Evolutionary conservation across 306 rosid species (phyloP).

Genomic region (Coriaria nepalensis): DNA sequence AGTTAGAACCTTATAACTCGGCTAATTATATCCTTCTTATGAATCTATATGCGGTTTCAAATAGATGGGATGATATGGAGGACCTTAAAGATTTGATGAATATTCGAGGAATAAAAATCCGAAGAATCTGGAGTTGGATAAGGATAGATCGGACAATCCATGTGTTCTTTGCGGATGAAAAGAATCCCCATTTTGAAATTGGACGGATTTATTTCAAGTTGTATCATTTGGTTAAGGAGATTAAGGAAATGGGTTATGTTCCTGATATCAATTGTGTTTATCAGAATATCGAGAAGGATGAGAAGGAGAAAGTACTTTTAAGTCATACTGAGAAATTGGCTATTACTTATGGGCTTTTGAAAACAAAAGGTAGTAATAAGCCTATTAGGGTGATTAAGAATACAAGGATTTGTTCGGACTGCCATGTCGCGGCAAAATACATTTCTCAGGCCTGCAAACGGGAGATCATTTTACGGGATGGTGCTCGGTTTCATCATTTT

Average conservation of each 20-base stretch:
- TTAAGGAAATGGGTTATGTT: constrained; percentile 35
- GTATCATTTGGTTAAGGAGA: constrained; percentile 39
- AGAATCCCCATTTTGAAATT: constrained; percentile 36
- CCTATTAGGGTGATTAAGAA: constrained; percentile 57
- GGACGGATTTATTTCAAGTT: constrained; percentile 51
- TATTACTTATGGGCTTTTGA: constrained; percentile 49
- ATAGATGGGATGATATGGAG: constrained; percentile 49
- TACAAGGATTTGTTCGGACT: constrained; percentile 51
- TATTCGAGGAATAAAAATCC: constrained; percentile 19
- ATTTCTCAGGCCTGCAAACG: constrained; percentile 31
- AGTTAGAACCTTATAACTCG: constrained; percentile 51
- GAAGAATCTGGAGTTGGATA: constrained; percentile 57
- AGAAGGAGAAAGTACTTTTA: constrained; percentile 47
- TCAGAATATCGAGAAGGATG: constrained; percentile 38
- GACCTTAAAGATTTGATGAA: constrained; percentile 31
- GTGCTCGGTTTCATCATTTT: constrained; percentile 58
- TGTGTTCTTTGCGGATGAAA: constrained; percentile 36
- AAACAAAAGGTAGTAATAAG: constrained; percentile 19
- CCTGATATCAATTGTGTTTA: constrained; percentile 39
- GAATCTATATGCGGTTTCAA: constrained; percentile 45
- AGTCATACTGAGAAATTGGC: constrained; percentile 73
- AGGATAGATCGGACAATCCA: constrained; percentile 38
- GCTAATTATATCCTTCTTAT: constrained; percentile 46
- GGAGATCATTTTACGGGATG: constrained; percentile 37
- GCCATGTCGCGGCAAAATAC: constrained; percentile 51